Evolutionary conservation across 192 early-diverging fungal genomes (phyloP), one percentile per base, ranked within the genome.

Genomic region (Coemansia sp.): DNA sequence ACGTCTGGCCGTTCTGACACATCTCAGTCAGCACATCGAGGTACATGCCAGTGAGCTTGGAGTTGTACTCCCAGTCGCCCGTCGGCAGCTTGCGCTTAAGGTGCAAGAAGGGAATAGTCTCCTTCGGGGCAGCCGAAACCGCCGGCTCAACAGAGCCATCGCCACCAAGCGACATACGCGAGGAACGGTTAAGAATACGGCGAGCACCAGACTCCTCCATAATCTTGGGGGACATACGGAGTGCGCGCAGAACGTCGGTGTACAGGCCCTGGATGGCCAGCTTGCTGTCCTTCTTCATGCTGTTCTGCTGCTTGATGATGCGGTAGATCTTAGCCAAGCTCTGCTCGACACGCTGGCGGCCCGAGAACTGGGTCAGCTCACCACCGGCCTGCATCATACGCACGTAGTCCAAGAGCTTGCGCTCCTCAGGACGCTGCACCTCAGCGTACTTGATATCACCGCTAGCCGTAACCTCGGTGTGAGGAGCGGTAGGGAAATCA

Each of bases 391-490:
- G 84, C 93, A 98, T 93, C 58, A 91, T 91, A 74, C 90, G 88
- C 78, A 98, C 94, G 72, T 96, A 98, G 66, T 95, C 91, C 76
- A 93, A 90, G 77, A 98, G 87, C 89, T 97, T 97, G 80, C 90
- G 91, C 67, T 86, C 83, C 33, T 91, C 90, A 47, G 72, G 76
- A 62, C 95, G 91, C 69, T 87, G 91, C 63, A 88, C 85, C 78
- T 96, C 95, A 43, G 74, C 71, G 80, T 89, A 66, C 90, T 94
- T 95, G 61, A 84, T 70, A 33, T 95, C 85, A 63, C 89, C 86
- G 63, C 96, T 95, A 61, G 82, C 75, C 32, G 87, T 88, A 50
- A 87, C 80, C 59, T 96, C 86, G 87, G 84, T 96, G 94, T 65
- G 91, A 38, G 76, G 66, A 21, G 95, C 95, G 57, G 76, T 81